Evolutionary conservation across 768 basidiomycete species (phyloP), one percentile per base, ranked within the genome.

Genomic region (Russula foetens): DNA sequence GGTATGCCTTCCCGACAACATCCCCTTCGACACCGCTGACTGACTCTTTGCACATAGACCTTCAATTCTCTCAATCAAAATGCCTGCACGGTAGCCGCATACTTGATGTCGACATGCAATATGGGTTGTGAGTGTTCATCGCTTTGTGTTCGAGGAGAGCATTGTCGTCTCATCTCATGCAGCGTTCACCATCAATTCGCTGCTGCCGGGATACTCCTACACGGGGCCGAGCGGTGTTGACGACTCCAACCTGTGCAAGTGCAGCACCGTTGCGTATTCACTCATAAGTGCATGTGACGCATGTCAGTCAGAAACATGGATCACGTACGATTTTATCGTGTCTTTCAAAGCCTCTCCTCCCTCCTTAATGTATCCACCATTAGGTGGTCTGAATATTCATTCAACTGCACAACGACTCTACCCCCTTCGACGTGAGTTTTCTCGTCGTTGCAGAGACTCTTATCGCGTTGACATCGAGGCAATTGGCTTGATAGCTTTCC

Each of bases 221-320:
- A 12, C 14, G 0, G 56, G 56, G 6, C 60, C 60, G 0, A 47
- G 23, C 2, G 38, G 7, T 28, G 0, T 6, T 23, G 56, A 53
- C 6, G n/a, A 26, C n/a, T 1, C 11, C 21, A 43, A 62, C 31
- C 2, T 53, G 51, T 62, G 60, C 60, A 53, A 58, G 50, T 62
- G 60, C 24, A 62, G 35, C 51, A 58, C 56, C 0, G 15, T 62
- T 17, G 8, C 29, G 9, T 62, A 62, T 38, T 51, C 41, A 3
- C 60, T 62, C 24, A 8, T 62, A n/a, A 62, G 60, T 14, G 60
- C 60, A n/a, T 62, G 60, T 19, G 60, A 53, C 4, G 60, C 56
- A 8, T 62, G 60, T n/a, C 60, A 62, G 24, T 1, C 1, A 21
- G 2, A 2, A 0, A n/a, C n/a, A n/a, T 62, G 50, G 60, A 48